Conservation (phyloP, 768 basidiomycete genomes). For the Boletus rufocinnamomeus region DNA sequence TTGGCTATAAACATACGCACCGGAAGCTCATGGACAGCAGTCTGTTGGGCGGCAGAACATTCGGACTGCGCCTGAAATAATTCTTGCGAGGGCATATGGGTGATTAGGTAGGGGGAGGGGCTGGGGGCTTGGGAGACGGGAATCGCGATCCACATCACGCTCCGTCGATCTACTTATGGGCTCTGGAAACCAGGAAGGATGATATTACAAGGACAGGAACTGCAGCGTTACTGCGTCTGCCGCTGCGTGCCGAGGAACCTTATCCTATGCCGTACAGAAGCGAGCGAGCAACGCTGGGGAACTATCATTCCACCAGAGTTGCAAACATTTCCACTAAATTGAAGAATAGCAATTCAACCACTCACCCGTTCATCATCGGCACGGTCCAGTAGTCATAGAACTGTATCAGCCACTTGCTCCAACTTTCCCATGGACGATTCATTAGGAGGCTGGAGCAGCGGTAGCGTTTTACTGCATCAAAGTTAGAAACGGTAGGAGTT, state of each 20-base stretch:
- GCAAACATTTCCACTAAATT: neutral
- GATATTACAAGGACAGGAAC: constrained; percentile 9
- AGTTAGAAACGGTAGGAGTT: neutral
- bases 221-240: constrained; percentile 1
- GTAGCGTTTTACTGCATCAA: neutral
- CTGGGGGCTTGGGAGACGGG: neutral
- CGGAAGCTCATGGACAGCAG: neutral
- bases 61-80: neutral
- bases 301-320: neutral
- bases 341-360: neutral
- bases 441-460: neutral
- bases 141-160: constrained; percentile 1
- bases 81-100: constrained; percentile 9
- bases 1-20: constrained; percentile 5
- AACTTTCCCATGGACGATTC: neutral
- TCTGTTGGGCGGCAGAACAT: neutral
- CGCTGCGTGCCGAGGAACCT: constrained; percentile 22
- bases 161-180: constrained; percentile 18
- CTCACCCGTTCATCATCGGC: neutral
- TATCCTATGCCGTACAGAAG: constrained; percentile 1
- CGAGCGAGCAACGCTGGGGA: neutral
- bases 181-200: constrained; percentile 5
- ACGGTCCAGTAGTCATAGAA: neutral
- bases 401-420: neutral
- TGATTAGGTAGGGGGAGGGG: neutral